These are phyloP conservation scores for Azolla pinnata DNA, from an alignment of 75 land plant genomes.

Conservation along the genomic window DNA sequence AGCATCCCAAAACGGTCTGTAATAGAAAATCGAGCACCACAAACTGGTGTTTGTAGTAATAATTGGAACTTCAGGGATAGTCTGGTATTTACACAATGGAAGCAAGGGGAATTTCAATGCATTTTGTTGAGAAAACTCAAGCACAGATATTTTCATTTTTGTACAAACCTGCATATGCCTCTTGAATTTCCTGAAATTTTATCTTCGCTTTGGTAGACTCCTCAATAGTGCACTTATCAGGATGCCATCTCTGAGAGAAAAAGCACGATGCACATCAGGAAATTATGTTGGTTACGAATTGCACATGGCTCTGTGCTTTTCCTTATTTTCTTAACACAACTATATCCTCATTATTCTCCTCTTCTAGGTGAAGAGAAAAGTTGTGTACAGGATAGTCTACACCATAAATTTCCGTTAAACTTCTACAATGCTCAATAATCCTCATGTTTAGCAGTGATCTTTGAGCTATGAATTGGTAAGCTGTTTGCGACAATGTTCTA, in stretches of 20 bases:
- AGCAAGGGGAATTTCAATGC: no score
- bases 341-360: neutral
- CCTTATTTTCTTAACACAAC: neutral
- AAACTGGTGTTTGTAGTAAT: no score
- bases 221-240: conserved; percentile 41
- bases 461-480: no score
- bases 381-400: neutral
- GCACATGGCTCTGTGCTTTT: neutral
- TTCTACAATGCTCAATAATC: no score
- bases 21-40: no score
- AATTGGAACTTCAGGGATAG: no score
- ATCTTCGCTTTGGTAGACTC: conserved; percentile 43
- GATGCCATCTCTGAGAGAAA: conserved; percentile 59
- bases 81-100: no score
- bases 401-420: neutral
- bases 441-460: neutral
- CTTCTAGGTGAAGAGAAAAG: neutral
- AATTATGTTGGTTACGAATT: neutral
- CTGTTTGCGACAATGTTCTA: no score
- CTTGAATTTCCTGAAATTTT: conserved; percentile 62
- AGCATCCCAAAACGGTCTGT: no score
- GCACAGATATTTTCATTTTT: no score
- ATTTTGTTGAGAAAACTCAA: no score
- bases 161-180: conserved; percentile 67
- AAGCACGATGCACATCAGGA: neutral